These are phyloP conservation scores for Arabidopsis suecica DNA, from an alignment of 345 rosid species.

Conservation along the genomic window DNA sequence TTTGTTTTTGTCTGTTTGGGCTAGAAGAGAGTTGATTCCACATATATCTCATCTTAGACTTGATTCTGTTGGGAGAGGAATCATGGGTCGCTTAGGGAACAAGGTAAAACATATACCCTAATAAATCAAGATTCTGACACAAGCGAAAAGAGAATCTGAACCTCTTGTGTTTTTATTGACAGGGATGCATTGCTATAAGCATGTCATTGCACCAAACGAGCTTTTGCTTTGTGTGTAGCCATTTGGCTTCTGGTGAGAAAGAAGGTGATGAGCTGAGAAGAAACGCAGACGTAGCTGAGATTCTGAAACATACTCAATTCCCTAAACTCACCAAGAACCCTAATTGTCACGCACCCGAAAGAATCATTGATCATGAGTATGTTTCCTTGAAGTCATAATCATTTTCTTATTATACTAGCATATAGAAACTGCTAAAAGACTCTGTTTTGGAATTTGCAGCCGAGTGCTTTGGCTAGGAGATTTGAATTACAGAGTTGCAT, in stretches of 20 bases:
- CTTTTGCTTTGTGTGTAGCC: constrained; percentile 94
- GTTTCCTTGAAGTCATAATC: constrained; percentile 28
- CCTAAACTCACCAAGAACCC: constrained; percentile 70
- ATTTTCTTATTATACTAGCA: neutral
- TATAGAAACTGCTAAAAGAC: neutral
- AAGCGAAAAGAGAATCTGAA: neutral
- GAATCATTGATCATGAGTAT: constrained; percentile 81
- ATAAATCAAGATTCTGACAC: constrained; percentile 1
- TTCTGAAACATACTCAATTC: constrained; percentile 75
- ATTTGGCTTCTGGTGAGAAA: constrained; percentile 96
- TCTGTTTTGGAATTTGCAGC: constrained; percentile 48
- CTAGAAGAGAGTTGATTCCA: constrained; percentile 75
- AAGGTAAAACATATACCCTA: constrained; percentile 52
- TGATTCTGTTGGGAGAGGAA: constrained; percentile 86
- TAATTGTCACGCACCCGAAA: constrained; percentile 67
- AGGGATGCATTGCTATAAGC: constrained; percentile 96
- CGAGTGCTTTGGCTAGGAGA: constrained; percentile 97
- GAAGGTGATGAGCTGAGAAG: constrained; percentile 94
- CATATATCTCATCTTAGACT: constrained; percentile 86
- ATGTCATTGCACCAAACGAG: constrained; percentile 91
- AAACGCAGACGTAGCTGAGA: constrained; percentile 86
- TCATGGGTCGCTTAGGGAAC: constrained; percentile 94
- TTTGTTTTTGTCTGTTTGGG: constrained; percentile 91
- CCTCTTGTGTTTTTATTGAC: constrained; percentile 17
- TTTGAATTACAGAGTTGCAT: constrained; percentile 77